Conservation (phyloP, 2,329 filamentous ascomycete genomes). For the Aspergillus luchuensis region DNA sequence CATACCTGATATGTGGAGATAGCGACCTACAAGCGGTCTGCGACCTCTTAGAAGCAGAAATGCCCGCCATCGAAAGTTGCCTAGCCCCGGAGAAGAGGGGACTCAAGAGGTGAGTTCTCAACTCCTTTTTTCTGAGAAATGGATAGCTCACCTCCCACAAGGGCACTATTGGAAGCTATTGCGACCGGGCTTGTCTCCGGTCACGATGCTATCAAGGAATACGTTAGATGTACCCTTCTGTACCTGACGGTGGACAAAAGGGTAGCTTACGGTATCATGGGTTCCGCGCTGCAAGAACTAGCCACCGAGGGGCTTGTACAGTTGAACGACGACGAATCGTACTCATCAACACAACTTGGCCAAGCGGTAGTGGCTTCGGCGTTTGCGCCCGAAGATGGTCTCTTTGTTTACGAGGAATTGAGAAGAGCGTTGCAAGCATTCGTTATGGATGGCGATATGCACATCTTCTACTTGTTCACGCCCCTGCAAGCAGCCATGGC, state of each 20-base stretch:
- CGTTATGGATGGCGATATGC: conserved; percentile 80
- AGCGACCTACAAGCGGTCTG: conserved; percentile 69
- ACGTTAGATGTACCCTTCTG: conserved; percentile 68
- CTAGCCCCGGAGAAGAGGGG: conserved; percentile 67
- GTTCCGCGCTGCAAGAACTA: conserved; percentile 62
- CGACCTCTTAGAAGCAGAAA: conserved; percentile 70
- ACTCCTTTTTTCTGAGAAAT: background rate
- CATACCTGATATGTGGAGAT: conserved; percentile 72
- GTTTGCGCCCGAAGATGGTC: conserved; percentile 72
- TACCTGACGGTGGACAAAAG: conserved; percentile 57
- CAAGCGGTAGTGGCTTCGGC: conserved; percentile 72
- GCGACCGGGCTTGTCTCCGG: conserved; percentile 68
- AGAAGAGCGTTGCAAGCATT: conserved; percentile 68
- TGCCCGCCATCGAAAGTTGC: conserved; percentile 70
- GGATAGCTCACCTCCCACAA: conserved; percentile 32
- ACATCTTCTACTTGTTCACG: conserved; percentile 75
- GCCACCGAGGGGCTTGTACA: conserved; percentile 58
- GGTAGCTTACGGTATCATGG: conserved; percentile 57
- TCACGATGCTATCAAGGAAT: conserved; percentile 65
- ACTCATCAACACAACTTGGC: conserved; percentile 65
- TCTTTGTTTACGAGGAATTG: conserved; percentile 72
- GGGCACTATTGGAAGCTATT: conserved; percentile 71
- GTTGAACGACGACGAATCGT: conserved; percentile 54
- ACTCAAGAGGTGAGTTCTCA: conserved; percentile 59
- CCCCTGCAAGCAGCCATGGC: conserved; percentile 59